Conservation (phyloP, 2,329 filamentous ascomycete species). For the Aureobasidium musti region DNA sequence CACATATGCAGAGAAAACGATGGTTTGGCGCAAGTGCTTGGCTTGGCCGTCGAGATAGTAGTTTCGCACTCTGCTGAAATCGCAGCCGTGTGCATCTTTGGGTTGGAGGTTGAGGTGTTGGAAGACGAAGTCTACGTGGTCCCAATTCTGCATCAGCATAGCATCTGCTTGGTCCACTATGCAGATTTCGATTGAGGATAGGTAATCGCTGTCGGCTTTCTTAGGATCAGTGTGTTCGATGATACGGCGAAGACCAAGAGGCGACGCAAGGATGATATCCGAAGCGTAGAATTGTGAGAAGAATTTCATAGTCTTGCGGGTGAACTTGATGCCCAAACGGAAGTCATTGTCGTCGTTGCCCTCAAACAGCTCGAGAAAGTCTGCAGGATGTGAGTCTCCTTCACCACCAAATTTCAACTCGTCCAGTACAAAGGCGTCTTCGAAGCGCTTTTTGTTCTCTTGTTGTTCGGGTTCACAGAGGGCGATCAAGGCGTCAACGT, state of each 20-base stretch:
- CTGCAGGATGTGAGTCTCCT: conserved; percentile 69
- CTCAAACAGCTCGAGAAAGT: conserved; percentile 85
- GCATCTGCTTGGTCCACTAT: conserved; percentile 91
- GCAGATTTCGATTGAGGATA: conserved; percentile 89
- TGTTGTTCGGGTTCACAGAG: conserved; percentile 84
- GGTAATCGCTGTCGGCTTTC: conserved; percentile 79
- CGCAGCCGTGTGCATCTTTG: conserved; percentile 84
- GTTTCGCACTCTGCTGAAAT: conserved; percentile 83
- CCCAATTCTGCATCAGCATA: conserved; percentile 97
- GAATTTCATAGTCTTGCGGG: conserved; percentile 90
- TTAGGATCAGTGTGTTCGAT: conserved; percentile 77
- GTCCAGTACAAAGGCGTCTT: conserved; percentile 74
- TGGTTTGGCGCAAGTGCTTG: conserved; percentile 77
- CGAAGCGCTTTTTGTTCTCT: conserved; percentile 90
- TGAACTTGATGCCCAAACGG: conserved; percentile 93
- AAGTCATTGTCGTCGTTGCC: conserved; percentile 99
- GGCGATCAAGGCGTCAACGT: conserved; percentile 73
- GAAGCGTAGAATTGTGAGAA: conserved; percentile 96
- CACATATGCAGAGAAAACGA: conserved; percentile 78
- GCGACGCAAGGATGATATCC: conserved; percentile 89
- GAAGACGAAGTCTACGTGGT: conserved; percentile 90
- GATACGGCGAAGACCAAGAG: conserved; percentile 84
- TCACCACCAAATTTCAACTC: conserved; percentile 65
- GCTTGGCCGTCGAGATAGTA: conserved; percentile 95
- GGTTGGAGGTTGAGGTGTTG: conserved; percentile 89